phyloP scores from a whole-genome alignment of 148 eudicot species.

The Cornus controversa region DNA sequence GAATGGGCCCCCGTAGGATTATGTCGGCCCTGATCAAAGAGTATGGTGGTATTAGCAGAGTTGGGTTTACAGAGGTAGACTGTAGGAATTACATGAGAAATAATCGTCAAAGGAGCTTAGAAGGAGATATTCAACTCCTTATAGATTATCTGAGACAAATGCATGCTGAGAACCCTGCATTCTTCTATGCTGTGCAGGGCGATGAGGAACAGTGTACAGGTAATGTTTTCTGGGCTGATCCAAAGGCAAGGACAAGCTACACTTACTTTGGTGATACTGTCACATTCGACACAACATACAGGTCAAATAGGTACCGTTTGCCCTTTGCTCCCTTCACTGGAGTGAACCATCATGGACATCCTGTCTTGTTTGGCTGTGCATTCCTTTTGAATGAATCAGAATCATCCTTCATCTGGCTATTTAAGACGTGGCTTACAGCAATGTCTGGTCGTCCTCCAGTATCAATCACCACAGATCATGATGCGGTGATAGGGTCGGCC shows the following conservation, averaged over 20 bases:
- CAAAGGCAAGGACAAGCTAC: constrained; percentile 47
- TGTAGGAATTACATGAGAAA: constrained; percentile 65
- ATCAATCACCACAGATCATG: constrained; percentile 60
- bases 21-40: constrained; percentile 65
- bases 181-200: constrained; percentile 54
- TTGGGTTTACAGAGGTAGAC: constrained; percentile 65
- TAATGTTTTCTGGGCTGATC: constrained; percentile 62
- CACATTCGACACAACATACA: constrained; percentile 57
- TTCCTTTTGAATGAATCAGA: constrained; percentile 54
- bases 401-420: constrained; percentile 52
- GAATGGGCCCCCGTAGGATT: constrained; percentile 62
- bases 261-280: constrained; percentile 60
- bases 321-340: constrained; percentile 64
- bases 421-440: constrained; percentile 52
- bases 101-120: constrained; percentile 48
- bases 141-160: constrained; percentile 55
- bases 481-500: constrained; percentile 46
- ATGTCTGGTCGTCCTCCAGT: constrained; percentile 51
- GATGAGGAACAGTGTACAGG: constrained; percentile 48
- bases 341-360: constrained; percentile 59
- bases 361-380: constrained; percentile 63
- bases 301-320: constrained; percentile 56
- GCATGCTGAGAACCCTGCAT: constrained; percentile 46
- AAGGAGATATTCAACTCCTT: constrained; percentile 60
- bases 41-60: constrained; percentile 61